Evolutionary conservation across 768 basidiomycete species (phyloP).

Genomic region (Termitomyces sp.): DNA sequence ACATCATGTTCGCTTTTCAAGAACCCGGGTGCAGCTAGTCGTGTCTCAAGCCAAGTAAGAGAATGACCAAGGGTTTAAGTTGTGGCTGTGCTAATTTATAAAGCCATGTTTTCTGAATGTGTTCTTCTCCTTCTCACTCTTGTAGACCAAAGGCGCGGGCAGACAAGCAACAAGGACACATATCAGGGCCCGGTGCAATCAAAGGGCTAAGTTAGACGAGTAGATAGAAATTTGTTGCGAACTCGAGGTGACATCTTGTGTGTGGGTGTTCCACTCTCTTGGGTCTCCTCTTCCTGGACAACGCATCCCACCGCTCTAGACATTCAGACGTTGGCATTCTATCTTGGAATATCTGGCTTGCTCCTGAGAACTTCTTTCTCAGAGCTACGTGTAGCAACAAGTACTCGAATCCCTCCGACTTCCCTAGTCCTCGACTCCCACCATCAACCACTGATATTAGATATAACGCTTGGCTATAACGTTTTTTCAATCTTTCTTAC

Average conservation of each 20-base stretch:
- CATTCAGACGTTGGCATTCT: constrained; percentile 5
- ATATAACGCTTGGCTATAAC: constrained; percentile 7
- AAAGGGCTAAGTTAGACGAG: not conserved
- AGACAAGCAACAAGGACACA: not conserved
- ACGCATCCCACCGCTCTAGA: constrained; percentile 12
- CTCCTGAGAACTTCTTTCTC: constrained; percentile 18
- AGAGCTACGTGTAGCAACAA: constrained; percentile 8
- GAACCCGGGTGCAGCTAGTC: not conserved
- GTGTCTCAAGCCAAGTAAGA: not conserved
- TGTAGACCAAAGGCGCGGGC: not conserved
- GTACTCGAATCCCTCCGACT: constrained; percentile 8
- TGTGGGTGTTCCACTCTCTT: constrained; percentile 35
- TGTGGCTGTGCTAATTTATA: constrained; percentile 17
- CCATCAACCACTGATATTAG: constrained; percentile 8
- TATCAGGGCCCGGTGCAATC: not conserved
- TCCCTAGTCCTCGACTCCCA: constrained; percentile 8
- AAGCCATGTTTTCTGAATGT: not conserved
- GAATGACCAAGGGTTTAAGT: not conserved
- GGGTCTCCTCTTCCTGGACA: constrained; percentile 28
- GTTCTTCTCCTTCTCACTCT: not conserved
- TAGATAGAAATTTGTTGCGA: constrained; percentile 3
- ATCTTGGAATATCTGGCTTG: constrained; percentile 2
- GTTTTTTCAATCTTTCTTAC: constrained; percentile 5
- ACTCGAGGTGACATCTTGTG: constrained; percentile 13
- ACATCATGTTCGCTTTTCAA: not conserved